Evolutionary conservation across 768 basidiomycete species (phyloP).

Genomic region (Xerocomus spinulosus): DNA sequence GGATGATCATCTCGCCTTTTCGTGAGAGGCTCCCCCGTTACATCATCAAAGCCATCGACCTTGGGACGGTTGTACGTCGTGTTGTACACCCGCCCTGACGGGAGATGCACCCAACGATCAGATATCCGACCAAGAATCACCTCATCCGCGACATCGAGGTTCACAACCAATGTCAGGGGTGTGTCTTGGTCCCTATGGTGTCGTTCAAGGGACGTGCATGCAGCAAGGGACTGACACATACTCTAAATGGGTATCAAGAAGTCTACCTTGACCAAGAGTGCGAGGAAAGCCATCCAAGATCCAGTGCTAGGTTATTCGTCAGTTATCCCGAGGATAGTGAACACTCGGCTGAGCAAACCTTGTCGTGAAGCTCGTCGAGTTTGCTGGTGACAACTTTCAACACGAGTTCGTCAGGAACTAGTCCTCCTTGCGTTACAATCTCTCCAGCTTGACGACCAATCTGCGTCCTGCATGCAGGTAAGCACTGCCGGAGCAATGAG

Average conservation of each 20-base stretch:
- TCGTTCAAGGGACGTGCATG: not conserved
- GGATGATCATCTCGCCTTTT: constrained; percentile 88
- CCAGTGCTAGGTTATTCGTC: constrained; percentile 59
- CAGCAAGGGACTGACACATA: constrained; percentile 29
- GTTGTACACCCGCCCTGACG: constrained; percentile 90
- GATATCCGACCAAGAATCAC: constrained; percentile 83
- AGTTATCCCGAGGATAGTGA: not conserved
- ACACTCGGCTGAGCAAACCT: constrained; percentile 38
- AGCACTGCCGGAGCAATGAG: not conserved
- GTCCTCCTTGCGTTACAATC: constrained; percentile 72
- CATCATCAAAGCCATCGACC: constrained; percentile 74
- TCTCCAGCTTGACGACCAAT: constrained; percentile 71
- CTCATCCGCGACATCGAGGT: constrained; percentile 84
- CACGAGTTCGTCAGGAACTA: constrained; percentile 78
- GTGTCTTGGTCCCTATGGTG: constrained; percentile 49
- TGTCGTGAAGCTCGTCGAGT: constrained; percentile 60
- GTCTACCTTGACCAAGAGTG: constrained; percentile 75
- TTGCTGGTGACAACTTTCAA: constrained; percentile 71
- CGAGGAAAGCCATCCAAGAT: constrained; percentile 92
- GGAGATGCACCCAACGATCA: constrained; percentile 85
- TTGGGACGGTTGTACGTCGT: constrained; percentile 82
- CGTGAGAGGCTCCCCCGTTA: constrained; percentile 83
- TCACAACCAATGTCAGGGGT: constrained; percentile 76
- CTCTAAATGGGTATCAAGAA: constrained; percentile 75
- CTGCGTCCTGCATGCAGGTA: constrained; percentile 45